These are phyloP conservation scores for Diaporthe citriasiana DNA, from an alignment of 2,329 filamentous ascomycete genomes.

Conservation along the genomic window DNA sequence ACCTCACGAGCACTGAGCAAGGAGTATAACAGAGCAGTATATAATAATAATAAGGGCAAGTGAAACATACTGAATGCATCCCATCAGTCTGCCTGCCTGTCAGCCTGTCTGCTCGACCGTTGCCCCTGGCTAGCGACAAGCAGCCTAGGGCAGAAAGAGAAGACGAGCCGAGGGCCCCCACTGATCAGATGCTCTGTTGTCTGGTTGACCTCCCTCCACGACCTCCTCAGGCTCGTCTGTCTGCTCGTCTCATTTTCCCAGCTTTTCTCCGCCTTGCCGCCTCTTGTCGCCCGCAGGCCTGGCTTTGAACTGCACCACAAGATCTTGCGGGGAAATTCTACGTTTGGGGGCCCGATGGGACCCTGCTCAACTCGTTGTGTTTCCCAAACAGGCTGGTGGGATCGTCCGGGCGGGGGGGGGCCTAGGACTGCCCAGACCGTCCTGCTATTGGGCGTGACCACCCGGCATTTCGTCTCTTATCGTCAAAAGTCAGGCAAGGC, in stretches of 20 bases:
- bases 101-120: slow-evolving; percentile 9
- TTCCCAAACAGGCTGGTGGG: slow-evolving; percentile 34
- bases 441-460: slow-evolving; percentile 13
- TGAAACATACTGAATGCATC: not conserved
- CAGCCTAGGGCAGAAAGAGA: slow-evolving; percentile 18
- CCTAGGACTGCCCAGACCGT: slow-evolving; percentile 14
- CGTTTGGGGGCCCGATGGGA: slow-evolving; percentile 6
- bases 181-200: slow-evolving; percentile 26
- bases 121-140: slow-evolving; percentile 35
- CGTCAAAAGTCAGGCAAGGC: slow-evolving; percentile 1
- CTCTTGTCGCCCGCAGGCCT: slow-evolving; percentile 7
- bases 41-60: not conserved
- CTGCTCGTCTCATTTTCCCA: slow-evolving; percentile 3
- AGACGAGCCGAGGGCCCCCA: slow-evolving; percentile 32
- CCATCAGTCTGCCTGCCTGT: not conserved
- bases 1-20: not conserved
- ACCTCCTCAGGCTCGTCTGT: too few relatives aligned
- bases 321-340: slow-evolving; percentile 32
- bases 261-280: not conserved
- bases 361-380: not conserved
- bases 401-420: slow-evolving; percentile 18
- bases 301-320: not conserved
- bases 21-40: not conserved
- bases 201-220: slow-evolving; percentile 23
- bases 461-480: slow-evolving; percentile 21